Evolutionary conservation across 306 rosid species (phyloP).

Genomic region (Hylodesmum podocarpum): DNA sequence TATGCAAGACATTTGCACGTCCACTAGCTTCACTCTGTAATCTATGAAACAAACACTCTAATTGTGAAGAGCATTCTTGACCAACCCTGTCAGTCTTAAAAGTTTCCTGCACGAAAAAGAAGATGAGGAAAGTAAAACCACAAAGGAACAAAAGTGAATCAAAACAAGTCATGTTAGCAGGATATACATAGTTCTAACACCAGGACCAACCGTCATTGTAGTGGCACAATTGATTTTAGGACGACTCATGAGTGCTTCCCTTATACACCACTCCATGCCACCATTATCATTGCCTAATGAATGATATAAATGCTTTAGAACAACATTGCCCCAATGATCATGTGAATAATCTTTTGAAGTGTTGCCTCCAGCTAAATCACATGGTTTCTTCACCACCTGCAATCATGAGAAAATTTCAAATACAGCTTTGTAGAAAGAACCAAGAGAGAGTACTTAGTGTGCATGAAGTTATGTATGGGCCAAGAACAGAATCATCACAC

Average conservation of each 20-base stretch:
- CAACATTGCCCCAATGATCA: conserved; percentile 57
- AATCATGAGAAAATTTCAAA: conserved; percentile 33
- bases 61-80: conserved; percentile 34
- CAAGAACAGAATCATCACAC: conserved; percentile 9
- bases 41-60: conserved; percentile 37
- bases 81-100: conserved; percentile 46
- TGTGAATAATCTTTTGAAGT: conserved; percentile 42
- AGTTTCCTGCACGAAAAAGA: conserved; percentile 51
- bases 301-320: conserved; percentile 53
- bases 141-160: conserved; percentile 1
- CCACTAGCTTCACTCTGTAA: conserved; percentile 48
- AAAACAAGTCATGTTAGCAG: conserved; percentile 17
- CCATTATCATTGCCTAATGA: conserved; percentile 58
- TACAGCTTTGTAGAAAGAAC: conserved; percentile 25
- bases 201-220: conserved; percentile 47
- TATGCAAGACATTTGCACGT: conserved; percentile 38
- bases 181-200: conserved; percentile 28
- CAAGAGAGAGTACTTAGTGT: conserved; percentile 2
- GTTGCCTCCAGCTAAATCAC: conserved; percentile 36
- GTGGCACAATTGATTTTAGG: conserved; percentile 36
- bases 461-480: conserved; percentile 7
- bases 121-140: conserved; percentile 2
- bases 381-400: conserved; percentile 49
- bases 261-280: conserved; percentile 54
- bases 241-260: conserved; percentile 40